Conservation (phyloP, 179 eudicot species). For the Spergularia azorica region DNA sequence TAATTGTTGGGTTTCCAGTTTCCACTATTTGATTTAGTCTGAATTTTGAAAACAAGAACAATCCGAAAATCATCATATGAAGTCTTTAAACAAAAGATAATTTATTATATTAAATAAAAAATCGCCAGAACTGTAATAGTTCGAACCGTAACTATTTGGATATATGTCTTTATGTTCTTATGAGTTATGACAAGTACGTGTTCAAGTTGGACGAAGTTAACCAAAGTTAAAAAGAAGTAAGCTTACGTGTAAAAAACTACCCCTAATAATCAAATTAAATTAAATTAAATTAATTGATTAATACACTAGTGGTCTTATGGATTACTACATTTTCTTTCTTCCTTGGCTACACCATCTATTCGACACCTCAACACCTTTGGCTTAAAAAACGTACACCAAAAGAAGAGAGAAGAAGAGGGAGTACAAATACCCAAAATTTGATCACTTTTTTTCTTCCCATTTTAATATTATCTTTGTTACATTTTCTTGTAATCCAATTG, state of each 20-base stretch:
- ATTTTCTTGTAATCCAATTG: conserved; percentile 23
- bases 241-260: conserved; percentile 6
- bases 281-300: no score
- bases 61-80: no score
- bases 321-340: background rate
- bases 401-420: conserved; percentile 18
- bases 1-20: no score
- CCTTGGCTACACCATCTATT: conserved; percentile 2
- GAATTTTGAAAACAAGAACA: background rate
- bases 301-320: background rate
- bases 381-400: conserved; percentile 30
- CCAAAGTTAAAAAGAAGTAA: background rate
- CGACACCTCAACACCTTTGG: conserved; percentile 29
- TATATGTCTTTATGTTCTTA: no score
- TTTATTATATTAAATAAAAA: no score
- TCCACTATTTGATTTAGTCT: background rate
- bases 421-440: conserved; percentile 13
- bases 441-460: background rate
- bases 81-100: no score
- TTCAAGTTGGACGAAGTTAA: background rate
- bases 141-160: no score
- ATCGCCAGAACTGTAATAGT: no score
- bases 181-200: background rate
- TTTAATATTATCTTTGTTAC: background rate
- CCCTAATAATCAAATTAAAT: background rate